Evolutionary conservation across 2,329 filamentous ascomycete species (phyloP).

Genomic region (Colletotrichum karsti): DNA sequence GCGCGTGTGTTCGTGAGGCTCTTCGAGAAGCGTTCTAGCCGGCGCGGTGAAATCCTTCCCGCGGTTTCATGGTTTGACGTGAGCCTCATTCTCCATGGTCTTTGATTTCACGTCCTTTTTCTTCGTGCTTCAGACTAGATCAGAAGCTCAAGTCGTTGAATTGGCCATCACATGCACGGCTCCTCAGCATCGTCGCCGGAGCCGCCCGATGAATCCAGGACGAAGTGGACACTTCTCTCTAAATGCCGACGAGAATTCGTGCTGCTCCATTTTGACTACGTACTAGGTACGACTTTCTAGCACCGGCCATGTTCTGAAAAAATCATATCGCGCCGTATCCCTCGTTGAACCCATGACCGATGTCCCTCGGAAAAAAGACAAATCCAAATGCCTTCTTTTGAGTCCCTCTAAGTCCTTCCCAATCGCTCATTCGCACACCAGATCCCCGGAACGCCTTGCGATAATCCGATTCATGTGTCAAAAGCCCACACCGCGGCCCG

Average conservation of each 20-base stretch:
- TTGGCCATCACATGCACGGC: not conserved
- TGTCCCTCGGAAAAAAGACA: not conserved
- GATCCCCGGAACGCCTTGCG: slow-evolving; percentile 19
- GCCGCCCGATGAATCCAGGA: not conserved
- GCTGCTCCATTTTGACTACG: not conserved
- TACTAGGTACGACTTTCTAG: not conserved
- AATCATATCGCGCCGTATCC: not conserved
- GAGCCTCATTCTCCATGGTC: not conserved
- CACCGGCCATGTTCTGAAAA: not conserved
- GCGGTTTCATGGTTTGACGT: not conserved
- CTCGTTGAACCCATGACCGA: not conserved
- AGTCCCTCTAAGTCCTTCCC: slow-evolving; percentile 9
- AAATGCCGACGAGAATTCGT: not conserved
- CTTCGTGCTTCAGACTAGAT: fast-evolving
- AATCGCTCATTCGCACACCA: not conserved
- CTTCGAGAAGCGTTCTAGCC: not conserved
- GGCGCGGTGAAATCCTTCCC: not conserved
- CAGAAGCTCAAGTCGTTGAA: no score
- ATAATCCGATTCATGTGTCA: not conserved
- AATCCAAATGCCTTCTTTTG: not conserved
- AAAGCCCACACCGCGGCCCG: not conserved
- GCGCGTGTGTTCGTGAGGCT: not conserved
- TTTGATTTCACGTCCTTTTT: not conserved
- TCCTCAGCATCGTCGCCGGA: not conserved
- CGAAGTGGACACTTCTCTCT: not conserved